phyloP scores from a whole-genome alignment of 2,329 filamentous ascomycete species.

The Claviceps spartinae region DNA sequence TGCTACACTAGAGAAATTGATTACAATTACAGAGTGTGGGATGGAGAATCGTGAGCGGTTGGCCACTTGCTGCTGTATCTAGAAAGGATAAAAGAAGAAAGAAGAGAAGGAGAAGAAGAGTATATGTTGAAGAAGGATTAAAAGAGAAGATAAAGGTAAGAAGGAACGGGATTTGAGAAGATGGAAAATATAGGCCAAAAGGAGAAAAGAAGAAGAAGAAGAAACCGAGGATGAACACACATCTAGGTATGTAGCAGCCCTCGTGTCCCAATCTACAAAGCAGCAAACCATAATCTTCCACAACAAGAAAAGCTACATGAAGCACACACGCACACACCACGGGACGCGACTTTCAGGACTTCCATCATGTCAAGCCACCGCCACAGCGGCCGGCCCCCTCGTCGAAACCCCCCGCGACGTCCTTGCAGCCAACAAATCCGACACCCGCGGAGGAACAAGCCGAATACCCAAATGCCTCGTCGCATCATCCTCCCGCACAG shows the following conservation, averaged over 20 bases:
- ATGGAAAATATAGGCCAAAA: not conserved
- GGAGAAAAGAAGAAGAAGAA: not conserved
- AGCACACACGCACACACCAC: too few species aligned
- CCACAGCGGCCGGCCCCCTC: not conserved
- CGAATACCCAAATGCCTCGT: conserved; percentile 2
- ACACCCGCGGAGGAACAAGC: not conserved
- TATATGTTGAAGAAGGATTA: not conserved
- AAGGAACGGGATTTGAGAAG: not conserved
- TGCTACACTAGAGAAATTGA: too few species aligned
- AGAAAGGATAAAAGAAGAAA: not conserved
- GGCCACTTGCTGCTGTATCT: too few species aligned
- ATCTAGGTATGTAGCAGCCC: too few species aligned
- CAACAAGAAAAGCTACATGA: too few species aligned
- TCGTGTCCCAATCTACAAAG: too few species aligned
- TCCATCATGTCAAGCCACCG: not conserved
- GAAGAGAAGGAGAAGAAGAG: not conserved
- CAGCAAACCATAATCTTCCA: too few species aligned
- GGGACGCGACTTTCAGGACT: too few species aligned
- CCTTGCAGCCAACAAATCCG: not conserved
- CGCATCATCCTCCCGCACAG: not conserved
- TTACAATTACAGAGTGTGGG: too few species aligned
- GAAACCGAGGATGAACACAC: not conserved
- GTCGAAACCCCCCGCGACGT: not conserved
- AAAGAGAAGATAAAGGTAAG: not conserved
- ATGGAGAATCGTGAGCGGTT: too few species aligned